Conservation (phyloP, 2,329 filamentous ascomycete species). For the Fusarium praegraminearum region DNA sequence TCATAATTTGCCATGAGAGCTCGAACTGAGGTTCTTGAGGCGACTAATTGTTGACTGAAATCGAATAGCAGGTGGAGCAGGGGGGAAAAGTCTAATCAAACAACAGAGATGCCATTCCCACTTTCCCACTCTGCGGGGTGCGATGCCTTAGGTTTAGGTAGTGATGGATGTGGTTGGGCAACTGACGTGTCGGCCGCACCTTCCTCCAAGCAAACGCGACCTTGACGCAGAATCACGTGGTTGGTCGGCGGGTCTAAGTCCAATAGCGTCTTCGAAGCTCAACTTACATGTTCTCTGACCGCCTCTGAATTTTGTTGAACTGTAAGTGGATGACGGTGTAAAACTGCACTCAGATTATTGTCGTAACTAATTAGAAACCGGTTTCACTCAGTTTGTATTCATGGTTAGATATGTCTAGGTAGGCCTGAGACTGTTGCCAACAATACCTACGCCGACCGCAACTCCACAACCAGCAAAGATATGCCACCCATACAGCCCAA, state of each 20-base stretch:
- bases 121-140: background rate
- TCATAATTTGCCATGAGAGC: background rate
- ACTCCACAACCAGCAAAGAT: background rate
- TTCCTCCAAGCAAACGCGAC: conserved; percentile 37
- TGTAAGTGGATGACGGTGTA: background rate
- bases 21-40: background rate
- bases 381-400: conserved; percentile 3
- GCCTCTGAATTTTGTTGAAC: conserved; percentile 4
- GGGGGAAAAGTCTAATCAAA: conserved; percentile 25
- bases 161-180: conserved; percentile 32
- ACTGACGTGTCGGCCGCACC: conserved; percentile 45
- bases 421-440: background rate
- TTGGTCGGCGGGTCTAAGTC: background rate
- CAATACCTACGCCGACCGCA: background rate
- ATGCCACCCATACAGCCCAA: background rate
- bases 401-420: background rate
- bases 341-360: background rate
- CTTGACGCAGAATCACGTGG: conserved; percentile 52
- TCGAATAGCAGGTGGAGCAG: conserved; percentile 6
- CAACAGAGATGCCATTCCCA: conserved; percentile 17
- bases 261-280: background rate
- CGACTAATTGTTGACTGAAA: background rate
- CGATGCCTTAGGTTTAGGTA: conserved; percentile 16
- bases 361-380: background rate
- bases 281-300: conserved; percentile 6